Evolutionary conservation across 805 yeast species (phyloP).

Genomic region (Pichia nanzhaoensis): DNA sequence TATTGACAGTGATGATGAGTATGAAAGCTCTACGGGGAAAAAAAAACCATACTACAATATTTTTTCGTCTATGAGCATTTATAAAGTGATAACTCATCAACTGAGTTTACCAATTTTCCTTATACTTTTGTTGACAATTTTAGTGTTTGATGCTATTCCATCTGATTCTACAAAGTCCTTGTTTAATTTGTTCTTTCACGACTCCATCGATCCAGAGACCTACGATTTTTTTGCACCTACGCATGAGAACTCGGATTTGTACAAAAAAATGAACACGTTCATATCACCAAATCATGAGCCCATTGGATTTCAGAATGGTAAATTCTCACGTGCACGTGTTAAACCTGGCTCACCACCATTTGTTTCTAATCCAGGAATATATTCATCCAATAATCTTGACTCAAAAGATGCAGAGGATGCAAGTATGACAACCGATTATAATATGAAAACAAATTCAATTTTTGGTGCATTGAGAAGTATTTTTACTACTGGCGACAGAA

Average conservation of each 20-base stretch:
- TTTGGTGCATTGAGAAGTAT: background rate
- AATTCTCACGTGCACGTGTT: slow-evolving; percentile 13
- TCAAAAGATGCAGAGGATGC: background rate
- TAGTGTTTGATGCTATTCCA: background rate
- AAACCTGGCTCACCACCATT: slow-evolving; percentile 27
- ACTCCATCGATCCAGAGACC: background rate
- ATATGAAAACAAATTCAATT: background rate
- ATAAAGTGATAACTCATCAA: background rate
- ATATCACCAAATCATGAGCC: slow-evolving; percentile 21
- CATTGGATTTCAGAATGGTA: slow-evolving; percentile 21
- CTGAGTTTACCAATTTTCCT: background rate
- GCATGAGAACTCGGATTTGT: slow-evolving; percentile 8
- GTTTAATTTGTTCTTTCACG: background rate
- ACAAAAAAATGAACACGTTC: slow-evolving; percentile 21
- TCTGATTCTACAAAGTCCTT: background rate
- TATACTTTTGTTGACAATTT: background rate
- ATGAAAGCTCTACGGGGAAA: background rate
- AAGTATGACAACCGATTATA: background rate
- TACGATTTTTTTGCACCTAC: slow-evolving; percentile 1
- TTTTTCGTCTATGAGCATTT: background rate
- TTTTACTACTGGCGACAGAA: background rate
- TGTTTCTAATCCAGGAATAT: slow-evolving; percentile 24
- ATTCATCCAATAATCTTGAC: slow-evolving; percentile 8
- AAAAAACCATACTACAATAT: background rate
- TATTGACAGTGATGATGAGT: background rate